Evolutionary conservation across 805 yeast species (phyloP).

Genomic region (Geotrichum ghanense): DNA sequence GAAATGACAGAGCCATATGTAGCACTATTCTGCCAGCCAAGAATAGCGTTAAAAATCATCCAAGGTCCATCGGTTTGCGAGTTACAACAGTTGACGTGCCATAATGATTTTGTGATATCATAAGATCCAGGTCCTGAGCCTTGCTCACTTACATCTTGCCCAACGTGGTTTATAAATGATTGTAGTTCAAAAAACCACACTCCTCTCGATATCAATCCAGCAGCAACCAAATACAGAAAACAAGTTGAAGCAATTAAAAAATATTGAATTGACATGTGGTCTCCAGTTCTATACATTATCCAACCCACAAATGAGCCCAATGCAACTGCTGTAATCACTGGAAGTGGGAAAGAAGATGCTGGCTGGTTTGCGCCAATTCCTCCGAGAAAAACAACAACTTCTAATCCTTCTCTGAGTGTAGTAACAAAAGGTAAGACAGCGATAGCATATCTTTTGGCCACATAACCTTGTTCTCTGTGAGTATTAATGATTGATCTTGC

Average conservation of each 20-base stretch:
- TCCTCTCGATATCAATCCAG: constrained; percentile 78
- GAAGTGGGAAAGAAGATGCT: constrained; percentile 48
- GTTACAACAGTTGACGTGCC: constrained; percentile 95
- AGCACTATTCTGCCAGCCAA: constrained; percentile 93
- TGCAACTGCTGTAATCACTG: constrained; percentile 46
- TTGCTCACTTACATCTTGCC: constrained; percentile 75
- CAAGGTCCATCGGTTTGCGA: constrained; percentile 86
- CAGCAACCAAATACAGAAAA: constrained; percentile 72
- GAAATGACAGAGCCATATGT: constrained; percentile 77
- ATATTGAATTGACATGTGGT: constrained; percentile 60
- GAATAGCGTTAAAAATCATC: constrained; percentile 80
- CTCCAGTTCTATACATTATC: constrained; percentile 65
- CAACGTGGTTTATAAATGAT: constrained; percentile 62
- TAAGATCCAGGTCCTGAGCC: constrained; percentile 94
- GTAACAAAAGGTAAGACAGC: constrained; percentile 77
- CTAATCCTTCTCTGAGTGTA: constrained; percentile 79
- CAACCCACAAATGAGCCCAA: constrained; percentile 56
- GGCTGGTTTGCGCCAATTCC: constrained; percentile 77
- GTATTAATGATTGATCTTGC: constrained; percentile 30
- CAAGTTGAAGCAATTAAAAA: constrained; percentile 69
- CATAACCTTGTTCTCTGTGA: constrained; percentile 14
- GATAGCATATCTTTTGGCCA: constrained; percentile 46
- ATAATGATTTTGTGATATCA: constrained; percentile 63
- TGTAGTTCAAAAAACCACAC: constrained; percentile 86
- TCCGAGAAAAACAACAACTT: constrained; percentile 85